phyloP scores from a whole-genome alignment of 2,329 filamentous ascomycete genomes.

The Colletotrichum sp. region DNA sequence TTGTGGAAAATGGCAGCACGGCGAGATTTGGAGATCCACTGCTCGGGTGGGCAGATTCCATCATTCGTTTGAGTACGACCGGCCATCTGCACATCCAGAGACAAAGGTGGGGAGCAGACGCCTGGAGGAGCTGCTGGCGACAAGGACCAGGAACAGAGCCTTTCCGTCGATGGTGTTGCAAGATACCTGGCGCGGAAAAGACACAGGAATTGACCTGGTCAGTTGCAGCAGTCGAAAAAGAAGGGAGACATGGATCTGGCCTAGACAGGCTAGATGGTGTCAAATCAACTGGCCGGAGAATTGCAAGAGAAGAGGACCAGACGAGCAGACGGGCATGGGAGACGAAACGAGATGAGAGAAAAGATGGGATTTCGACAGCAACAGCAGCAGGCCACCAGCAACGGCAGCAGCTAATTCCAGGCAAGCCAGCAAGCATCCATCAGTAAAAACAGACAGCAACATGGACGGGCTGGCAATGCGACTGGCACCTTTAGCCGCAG shows the following conservation, averaged over 20 bases:
- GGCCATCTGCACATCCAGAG: conserved; percentile 18
- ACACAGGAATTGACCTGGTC: background rate
- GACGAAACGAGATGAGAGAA: conserved; percentile 2
- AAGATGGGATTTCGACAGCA: background rate
- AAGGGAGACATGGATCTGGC: background rate
- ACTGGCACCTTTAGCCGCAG: conserved; percentile 4
- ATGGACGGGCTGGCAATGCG: background rate
- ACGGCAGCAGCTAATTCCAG: background rate
- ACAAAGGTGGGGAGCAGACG: conserved; percentile 16
- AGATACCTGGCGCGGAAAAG: background rate
- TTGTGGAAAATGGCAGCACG: conserved; percentile 20
- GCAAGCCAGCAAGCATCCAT: background rate
- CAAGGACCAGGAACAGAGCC: conserved; percentile 16
- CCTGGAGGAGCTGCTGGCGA: conserved; percentile 13
- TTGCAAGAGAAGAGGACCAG: background rate
- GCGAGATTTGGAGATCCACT: conserved; percentile 21
- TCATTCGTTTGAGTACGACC: conserved; percentile 21
- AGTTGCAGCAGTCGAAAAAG: background rate
- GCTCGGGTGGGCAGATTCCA: conserved; percentile 18
- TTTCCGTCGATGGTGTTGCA: background rate
- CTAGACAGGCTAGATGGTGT: background rate
- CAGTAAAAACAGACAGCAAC: background rate
- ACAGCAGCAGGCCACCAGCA: background rate
- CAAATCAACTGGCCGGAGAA: background rate
- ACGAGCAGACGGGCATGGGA: background rate